Base-by-base conservation (phyloP, 306 rosid species). In the Astragalus glycyphyllos region DNA sequence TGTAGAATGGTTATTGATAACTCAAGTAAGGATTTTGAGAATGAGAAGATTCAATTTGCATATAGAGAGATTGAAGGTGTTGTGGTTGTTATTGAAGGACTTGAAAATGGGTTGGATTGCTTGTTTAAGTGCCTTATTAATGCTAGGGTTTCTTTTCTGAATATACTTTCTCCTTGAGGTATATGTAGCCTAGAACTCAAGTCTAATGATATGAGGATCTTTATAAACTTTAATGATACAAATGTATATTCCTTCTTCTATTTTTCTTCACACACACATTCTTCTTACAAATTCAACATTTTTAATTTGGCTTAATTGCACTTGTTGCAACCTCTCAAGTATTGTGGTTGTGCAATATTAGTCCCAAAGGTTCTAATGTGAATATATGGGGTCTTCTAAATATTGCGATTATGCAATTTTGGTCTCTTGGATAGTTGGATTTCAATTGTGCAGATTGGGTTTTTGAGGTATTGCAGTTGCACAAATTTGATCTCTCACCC, bases 91-190 rank as follows among this genome's bases (percentile, higher is more conserved):
- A 69, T 86, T 40, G 88, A 77, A 74, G 81, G 78, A 38, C 34
- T 88, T 65, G 96, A 88, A 69, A 74, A 71, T 72, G 88, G 83
- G 8, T 62, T 86, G 74, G 92, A 84, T 68, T 42, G 88, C 38
- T 69, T 91, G 84, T 91, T 86, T 82, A 84, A 89, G 83, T 82
- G 77, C 69, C 77, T 88, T 74, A 89, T 91, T 51, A 82, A 81
- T 51, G 75, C 81, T n/a, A 65, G 92, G 77, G 97, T 88, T 26
- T 82, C 83, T 35, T 80, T 85, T 64, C 75, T 91, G 20, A 91
- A 88, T 65, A 62, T 84, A 63, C 20, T 91, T 50, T 86, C 92
- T 63, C 85, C 65, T 13, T 81, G 67, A 53, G 66, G 13, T 29
- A 26, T 26, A 26, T 26, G 31, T 26, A 26, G 4, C 31, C 31